Percentiles rank a stretch among this genome's conserved stretches.
These are phyloP conservation scores for Radiomyces spectabilis DNA, from an alignment of 192 early-diverging fungal genomes.

Conservation along the genomic window DNA sequence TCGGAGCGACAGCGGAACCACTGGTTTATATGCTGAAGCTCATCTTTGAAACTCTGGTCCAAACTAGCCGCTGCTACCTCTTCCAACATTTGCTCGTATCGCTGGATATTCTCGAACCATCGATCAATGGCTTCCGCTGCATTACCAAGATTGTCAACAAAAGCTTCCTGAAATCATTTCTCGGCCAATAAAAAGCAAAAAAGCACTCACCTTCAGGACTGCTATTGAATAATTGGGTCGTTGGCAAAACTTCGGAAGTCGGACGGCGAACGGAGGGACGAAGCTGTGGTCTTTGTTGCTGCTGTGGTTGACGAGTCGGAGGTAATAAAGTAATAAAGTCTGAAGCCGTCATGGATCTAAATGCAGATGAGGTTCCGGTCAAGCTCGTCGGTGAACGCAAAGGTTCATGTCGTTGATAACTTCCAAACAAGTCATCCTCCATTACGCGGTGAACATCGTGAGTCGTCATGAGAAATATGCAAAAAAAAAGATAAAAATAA, in stretches of 20 bases:
- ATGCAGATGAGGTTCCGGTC: not conserved
- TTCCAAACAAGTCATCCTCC: conserved; percentile 12
- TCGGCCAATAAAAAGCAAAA: no score
- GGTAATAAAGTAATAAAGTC: conserved; percentile 12
- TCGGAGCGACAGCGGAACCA: conserved; percentile 91
- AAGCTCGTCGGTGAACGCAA: not conserved
- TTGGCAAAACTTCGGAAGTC: conserved; percentile 18
- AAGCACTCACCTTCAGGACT: no score
- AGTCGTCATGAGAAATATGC: conserved; percentile 11
- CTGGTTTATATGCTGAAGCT: conserved; percentile 86
- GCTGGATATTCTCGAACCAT: conserved; percentile 87
- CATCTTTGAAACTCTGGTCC: conserved; percentile 83
- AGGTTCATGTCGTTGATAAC: conserved; percentile 1
- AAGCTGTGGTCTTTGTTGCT: no score
- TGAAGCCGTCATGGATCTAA: conserved; percentile 14
- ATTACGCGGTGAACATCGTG: conserved; percentile 18
- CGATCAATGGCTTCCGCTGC: conserved; percentile 71
- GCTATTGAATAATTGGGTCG: conserved; percentile 1
- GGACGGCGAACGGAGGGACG: not conserved
- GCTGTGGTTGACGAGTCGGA: no score
- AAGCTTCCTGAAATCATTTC: no score
- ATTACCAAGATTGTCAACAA: no score
- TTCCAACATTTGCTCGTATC: conserved; percentile 88
- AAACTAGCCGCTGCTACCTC: conserved; percentile 77
- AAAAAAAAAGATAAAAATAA: conserved; percentile 5